phyloP scores from a whole-genome alignment of 2,329 filamentous ascomycete genomes.

The Phialophora verrucosa region DNA sequence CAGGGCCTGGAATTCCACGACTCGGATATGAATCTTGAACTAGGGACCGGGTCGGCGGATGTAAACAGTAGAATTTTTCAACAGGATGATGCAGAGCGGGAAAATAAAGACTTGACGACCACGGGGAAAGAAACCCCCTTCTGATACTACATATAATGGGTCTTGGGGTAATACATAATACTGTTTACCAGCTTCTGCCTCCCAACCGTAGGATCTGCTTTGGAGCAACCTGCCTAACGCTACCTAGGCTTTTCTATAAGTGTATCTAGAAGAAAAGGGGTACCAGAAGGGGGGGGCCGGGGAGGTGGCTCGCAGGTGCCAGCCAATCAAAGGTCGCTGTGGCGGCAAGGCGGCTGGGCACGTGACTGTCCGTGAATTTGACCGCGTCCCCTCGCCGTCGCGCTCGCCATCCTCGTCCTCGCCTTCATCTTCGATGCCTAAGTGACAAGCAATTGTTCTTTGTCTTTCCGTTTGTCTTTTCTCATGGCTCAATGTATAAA shows the following conservation, averaged over 20 bases:
- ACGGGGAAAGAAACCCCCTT: background rate
- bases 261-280: background rate
- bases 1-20: slow-evolving; percentile 32
- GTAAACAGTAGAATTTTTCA: slow-evolving; percentile 2
- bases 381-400: background rate
- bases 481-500: slow-evolving; percentile 33
- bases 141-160: slow-evolving; percentile 10
- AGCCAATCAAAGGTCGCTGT: background rate
- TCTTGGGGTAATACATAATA: slow-evolving; percentile 17
- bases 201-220: too few species aligned
- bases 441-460: slow-evolving; percentile 37
- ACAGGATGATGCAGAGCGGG: slow-evolving; percentile 16
- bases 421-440: background rate
- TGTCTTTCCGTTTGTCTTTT: slow-evolving; percentile 43
- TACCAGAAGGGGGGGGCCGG: too few species aligned
- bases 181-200: background rate
- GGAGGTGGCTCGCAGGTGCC: background rate
- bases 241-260: background rate
- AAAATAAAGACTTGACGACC: slow-evolving; percentile 21
- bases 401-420: background rate
- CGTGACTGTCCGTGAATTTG: background rate
- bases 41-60: slow-evolving; percentile 14
- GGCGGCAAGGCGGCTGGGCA: background rate
- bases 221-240: too few species aligned
- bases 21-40: slow-evolving; percentile 30